Evolutionary conservation across 192 early-diverging fungal species (phyloP).

Genomic region (Coemansia sp.): DNA sequence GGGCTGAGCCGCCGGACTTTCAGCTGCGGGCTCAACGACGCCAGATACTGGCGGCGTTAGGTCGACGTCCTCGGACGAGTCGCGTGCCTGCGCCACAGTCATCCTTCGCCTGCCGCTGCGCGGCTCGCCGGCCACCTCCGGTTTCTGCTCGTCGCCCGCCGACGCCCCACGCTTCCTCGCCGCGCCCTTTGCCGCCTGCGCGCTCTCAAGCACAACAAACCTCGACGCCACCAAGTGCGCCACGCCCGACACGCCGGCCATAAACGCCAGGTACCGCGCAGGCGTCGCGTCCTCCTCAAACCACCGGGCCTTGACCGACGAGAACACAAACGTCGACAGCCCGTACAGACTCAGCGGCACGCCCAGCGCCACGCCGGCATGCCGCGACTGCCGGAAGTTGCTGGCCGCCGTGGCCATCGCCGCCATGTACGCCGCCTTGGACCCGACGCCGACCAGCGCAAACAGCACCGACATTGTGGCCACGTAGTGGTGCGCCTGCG

Average conservation of each 20-base stretch:
- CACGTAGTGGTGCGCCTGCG: slow-evolving; percentile 26
- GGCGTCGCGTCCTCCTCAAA: slow-evolving; percentile 53
- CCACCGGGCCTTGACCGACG: slow-evolving; percentile 54
- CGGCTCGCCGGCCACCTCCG: not conserved
- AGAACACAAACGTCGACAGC: slow-evolving; percentile 61
- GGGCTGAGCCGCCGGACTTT: no score
- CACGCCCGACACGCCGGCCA: slow-evolving; percentile 49
- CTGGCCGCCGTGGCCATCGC: slow-evolving; percentile 59
- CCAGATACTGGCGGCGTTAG: no score
- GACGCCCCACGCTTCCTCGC: no score
- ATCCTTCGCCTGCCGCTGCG: not conserved
- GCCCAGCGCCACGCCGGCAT: slow-evolving; percentile 60
- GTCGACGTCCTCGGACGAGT: slow-evolving; percentile 21
- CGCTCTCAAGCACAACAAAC: slow-evolving; percentile 26
- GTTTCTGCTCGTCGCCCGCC: no score
- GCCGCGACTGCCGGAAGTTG: slow-evolving; percentile 53
- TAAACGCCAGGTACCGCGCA: slow-evolving; percentile 51
- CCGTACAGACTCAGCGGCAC: slow-evolving; percentile 60
- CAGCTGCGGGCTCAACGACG: no score
- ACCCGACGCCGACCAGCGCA: slow-evolving; percentile 58
- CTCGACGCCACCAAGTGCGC: slow-evolving; percentile 50
- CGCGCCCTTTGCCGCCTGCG: slow-evolving; percentile 7
- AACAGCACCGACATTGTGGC: slow-evolving; percentile 53
- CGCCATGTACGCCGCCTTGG: slow-evolving; percentile 61
- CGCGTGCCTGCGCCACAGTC: no score